phyloP scores from a whole-genome alignment of 305 asterid species.

The Fraxinus albicans region DNA sequence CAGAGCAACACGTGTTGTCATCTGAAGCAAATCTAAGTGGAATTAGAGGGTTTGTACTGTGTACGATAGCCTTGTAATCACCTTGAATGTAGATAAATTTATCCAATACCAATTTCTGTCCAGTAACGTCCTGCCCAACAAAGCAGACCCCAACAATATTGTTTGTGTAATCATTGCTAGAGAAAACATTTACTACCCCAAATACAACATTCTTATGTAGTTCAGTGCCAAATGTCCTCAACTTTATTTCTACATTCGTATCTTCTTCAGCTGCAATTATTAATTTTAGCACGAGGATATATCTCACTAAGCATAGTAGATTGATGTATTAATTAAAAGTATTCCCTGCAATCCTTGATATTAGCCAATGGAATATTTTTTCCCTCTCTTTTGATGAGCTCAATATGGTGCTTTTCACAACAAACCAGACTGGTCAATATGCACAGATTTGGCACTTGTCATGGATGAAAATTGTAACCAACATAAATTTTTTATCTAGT shows the following conservation, averaged over 20 bases:
- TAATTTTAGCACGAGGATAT: background rate
- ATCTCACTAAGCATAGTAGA: constrained; percentile 14
- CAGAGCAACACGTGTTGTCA: constrained; percentile 80
- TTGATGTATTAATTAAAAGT: constrained; percentile 29
- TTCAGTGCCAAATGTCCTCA: constrained; percentile 59
- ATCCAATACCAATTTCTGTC: constrained; percentile 81
- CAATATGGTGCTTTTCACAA: background rate
- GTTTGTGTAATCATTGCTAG: constrained; percentile 75
- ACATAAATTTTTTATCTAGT: background rate
- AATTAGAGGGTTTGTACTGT: constrained; percentile 80
- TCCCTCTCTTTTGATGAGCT: background rate
- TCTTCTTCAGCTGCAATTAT: constrained; percentile 73
- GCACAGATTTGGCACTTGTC: background rate
- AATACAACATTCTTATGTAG: constrained; percentile 52
- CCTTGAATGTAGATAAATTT: constrained; percentile 82
- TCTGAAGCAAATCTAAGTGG: constrained; percentile 94
- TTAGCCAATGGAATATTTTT: background rate
- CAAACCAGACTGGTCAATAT: background rate
- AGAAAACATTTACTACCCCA: constrained; percentile 82
- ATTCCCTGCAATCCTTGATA: constrained; percentile 56
- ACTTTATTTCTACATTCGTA: constrained; percentile 65
- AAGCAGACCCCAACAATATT: constrained; percentile 85
- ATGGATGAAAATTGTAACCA: background rate
- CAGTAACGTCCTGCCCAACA: constrained; percentile 86
- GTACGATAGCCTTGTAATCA: constrained; percentile 83